Base-by-base conservation (phyloP, 2,329 filamentous ascomycete genomes). In the Colletotrichum sp. region DNA sequence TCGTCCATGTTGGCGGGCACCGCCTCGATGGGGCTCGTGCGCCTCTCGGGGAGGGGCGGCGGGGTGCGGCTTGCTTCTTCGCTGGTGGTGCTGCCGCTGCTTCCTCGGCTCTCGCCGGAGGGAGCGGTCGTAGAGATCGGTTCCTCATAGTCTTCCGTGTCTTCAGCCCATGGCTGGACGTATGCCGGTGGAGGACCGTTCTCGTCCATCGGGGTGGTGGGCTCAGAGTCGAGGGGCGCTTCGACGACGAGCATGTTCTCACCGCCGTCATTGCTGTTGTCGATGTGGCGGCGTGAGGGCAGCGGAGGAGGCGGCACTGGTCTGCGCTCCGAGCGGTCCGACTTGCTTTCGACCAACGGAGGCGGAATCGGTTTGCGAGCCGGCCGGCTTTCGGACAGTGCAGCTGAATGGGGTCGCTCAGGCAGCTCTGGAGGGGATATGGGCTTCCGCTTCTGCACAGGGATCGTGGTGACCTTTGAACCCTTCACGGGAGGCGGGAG, bases 401-500 rank as follows among this genome's bases (percentile, higher is more conserved):
- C 61, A 16, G 70, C 75, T n/a, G 67, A 57, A 12, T 74, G 69
- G 6, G 74, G 72, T 15, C 75, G 77, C 30, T 80, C 77, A 26
- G 77, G 76, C 5, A 77, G 39, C 9, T 60, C 48, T 2, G 77
- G 75, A 24, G 88, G 83, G 48, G 90, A 85, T 10, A 93, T 84
- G 3, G 92, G 89, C 79, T 94, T 95, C n/a, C 93, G 88, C 81
- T 91, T 93, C 5, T 93, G 91, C 2, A 93, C 87, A 32, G 87
- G 87, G 74, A 88, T 90, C 18, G 90, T 87, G 64, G 89, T 90
- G 60, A 90, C 89, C 80, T 90, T 92, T 8, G 91, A 89, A 73
- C 87, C 90, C 70, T 88, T 90, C 43, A 92, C 91, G 1, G 93
- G 93, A 57, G 88, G 91, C 3, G 96, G 95, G 2, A 98, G 88